phyloP scores from a whole-genome alignment of 495 filamentous ascomycete species.

The Lophiotrema nucula region DNA sequence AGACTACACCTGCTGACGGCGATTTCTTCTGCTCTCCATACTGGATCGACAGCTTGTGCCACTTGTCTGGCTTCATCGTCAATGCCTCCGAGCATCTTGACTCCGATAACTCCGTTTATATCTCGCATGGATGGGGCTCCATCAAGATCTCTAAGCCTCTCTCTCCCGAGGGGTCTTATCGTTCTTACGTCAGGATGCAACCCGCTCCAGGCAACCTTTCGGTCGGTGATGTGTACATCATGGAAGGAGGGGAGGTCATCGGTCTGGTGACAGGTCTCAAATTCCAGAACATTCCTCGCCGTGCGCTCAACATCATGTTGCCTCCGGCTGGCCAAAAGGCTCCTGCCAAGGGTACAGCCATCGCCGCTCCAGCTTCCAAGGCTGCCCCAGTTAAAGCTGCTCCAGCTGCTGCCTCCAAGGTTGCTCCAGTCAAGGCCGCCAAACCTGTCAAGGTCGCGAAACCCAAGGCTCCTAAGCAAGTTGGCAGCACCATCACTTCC shows the following conservation, averaged over 20 bases:
- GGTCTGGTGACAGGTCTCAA: conserved; percentile 44
- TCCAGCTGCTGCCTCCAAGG: conserved; percentile 4
- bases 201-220: conserved; percentile 44
- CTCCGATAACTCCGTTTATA: conserved; percentile 48
- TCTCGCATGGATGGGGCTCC: conserved; percentile 46
- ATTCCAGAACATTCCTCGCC: conserved; percentile 48
- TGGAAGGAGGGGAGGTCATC: conserved; percentile 45
- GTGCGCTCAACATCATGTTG: conserved; percentile 44
- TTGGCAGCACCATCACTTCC: conserved; percentile 37
- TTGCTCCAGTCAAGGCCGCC: conserved; percentile 18
- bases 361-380: conserved; percentile 16
- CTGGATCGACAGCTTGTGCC: conserved; percentile 52
- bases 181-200: conserved; percentile 48
- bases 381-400: conserved; percentile 17
- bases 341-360: conserved; percentile 24
- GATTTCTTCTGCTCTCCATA: conserved; percentile 46
- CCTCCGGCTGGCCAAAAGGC: conserved; percentile 34
- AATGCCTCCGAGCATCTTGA: conserved; percentile 52
- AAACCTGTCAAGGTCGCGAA: conserved; percentile 21
- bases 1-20: conserved; percentile 44
- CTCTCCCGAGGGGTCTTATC: conserved; percentile 42
- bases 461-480: conserved; percentile 27
- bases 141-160: conserved; percentile 42
- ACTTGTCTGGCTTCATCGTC: conserved; percentile 56
- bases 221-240: conserved; percentile 47